A percentile compares a stretch with the other conserved stretches of the same genome.
These are phyloP conservation scores for Botrytis aclada DNA, from an alignment of 2,329 filamentous ascomycete genomes.

Conservation along the genomic window DNA sequence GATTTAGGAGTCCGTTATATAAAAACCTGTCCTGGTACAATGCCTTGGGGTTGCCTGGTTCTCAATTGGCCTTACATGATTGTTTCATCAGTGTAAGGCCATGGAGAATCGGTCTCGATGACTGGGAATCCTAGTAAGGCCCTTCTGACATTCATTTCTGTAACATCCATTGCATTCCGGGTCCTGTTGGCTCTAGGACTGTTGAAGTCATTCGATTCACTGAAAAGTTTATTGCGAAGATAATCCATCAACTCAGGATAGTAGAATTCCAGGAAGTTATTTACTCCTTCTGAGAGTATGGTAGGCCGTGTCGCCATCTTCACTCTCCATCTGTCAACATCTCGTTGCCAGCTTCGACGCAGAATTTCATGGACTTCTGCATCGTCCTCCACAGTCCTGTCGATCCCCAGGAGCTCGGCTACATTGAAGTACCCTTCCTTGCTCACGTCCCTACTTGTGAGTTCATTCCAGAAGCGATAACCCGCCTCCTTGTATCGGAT, in stretches of 20 bases:
- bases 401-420: not conserved
- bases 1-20: not conserved
- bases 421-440: not conserved
- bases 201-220: not conserved
- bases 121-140: not conserved
- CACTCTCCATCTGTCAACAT: not conserved
- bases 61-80: not conserved
- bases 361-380: not conserved
- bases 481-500: not conserved
- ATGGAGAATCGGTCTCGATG: not conserved
- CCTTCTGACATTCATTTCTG: not conserved
- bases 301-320: not conserved
- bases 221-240: not conserved
- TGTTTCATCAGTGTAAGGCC: not conserved
- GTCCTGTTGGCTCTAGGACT: not conserved
- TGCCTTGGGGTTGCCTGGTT: not conserved
- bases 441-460: not conserved
- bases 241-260: not conserved
- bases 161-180: not conserved
- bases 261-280: not conserved
- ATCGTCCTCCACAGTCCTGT: no score
- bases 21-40: not conserved
- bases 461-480: not conserved
- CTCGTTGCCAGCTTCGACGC: not conserved
- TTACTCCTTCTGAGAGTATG: not conserved